phyloP scores from a whole-genome alignment of 164 flowering plant genomes.

The Nelumbo lutea region DNA sequence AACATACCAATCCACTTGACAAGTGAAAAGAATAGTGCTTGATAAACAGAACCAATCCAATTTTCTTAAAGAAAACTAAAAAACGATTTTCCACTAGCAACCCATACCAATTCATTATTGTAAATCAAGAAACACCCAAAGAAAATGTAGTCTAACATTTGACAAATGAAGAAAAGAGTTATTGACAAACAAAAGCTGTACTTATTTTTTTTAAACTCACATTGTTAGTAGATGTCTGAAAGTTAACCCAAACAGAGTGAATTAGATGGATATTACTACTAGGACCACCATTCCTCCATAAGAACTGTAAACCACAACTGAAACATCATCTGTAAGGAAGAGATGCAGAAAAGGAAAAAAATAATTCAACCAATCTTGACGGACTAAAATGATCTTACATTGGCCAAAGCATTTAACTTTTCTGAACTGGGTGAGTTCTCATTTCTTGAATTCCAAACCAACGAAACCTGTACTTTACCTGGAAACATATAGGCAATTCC shows the following conservation, averaged over 20 bases:
- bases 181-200: background rate
- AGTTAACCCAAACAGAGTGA: constrained; percentile 96
- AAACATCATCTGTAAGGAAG: background rate
- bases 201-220: constrained; percentile 36
- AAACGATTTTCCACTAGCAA: no score
- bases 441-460: constrained; percentile 94
- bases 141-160: no score
- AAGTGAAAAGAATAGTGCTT: no score
- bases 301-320: constrained; percentile 42
- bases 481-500: constrained; percentile 9
- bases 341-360: background rate
- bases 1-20: no score
- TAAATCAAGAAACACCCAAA: background rate
- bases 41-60: no score
- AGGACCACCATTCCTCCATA: constrained; percentile 88
- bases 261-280: constrained; percentile 45
- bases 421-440: constrained; percentile 62
- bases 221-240: constrained; percentile 85
- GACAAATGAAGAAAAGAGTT: background rate
- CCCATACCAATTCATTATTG: no score
- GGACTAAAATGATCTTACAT: constrained; percentile 35
- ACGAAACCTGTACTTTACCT: constrained; percentile 88
- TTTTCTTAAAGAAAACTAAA: no score
- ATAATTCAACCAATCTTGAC: background rate
- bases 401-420: constrained; percentile 63